Conservation (phyloP, 352 stramenopile genomes). For the Phytophthora sojae region DNA sequence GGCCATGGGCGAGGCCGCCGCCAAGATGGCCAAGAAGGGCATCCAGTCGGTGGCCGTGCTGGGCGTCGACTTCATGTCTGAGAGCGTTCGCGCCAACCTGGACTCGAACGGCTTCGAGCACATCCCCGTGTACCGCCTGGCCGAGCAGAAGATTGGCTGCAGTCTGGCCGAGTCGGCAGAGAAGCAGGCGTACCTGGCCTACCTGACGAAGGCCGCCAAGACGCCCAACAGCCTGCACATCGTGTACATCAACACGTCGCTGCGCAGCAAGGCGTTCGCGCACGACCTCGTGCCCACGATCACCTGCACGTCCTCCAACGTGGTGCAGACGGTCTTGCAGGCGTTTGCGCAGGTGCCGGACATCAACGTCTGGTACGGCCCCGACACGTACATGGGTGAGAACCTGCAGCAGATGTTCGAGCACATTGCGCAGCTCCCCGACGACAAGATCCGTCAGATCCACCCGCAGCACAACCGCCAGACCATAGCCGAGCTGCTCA, state of each 20-base stretch:
- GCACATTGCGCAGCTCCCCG: constrained; percentile 75
- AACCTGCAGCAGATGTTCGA: constrained; percentile 96
- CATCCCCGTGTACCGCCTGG: constrained; percentile 96
- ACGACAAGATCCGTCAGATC: constrained; percentile 86
- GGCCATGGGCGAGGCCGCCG: constrained; percentile 97
- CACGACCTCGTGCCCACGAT: constrained; percentile 96
- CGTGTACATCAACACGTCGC: constrained; percentile 98
- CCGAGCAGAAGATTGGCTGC: constrained; percentile 94
- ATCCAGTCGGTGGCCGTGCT: constrained; percentile 94
- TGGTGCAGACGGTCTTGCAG: constrained; percentile 97
- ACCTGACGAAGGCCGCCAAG: constrained; percentile 91
- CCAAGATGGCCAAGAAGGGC: constrained; percentile 93
- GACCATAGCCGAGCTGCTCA: constrained; percentile 82
- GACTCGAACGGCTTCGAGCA: constrained; percentile 91
- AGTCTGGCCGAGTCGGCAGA: constrained; percentile 95
- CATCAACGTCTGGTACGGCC: constrained; percentile 93
- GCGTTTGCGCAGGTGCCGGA: constrained; percentile 92
- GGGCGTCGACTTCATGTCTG: constrained; percentile 98
- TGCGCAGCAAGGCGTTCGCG: constrained; percentile 96
- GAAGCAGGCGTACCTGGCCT: constrained; percentile 93
- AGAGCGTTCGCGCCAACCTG: constrained; percentile 95
- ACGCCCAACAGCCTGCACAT: constrained; percentile 94
- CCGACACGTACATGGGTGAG: constrained; percentile 98
- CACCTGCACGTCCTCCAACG: constrained; percentile 97
- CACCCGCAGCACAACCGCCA: constrained; percentile 87